A percentile compares a stretch with the other conserved stretches of the same genome.
Evolutionary conservation across 192 early-diverging fungal genomes (phyloP).

Genomic region (Gryganskiella cystojenkinii): DNA sequence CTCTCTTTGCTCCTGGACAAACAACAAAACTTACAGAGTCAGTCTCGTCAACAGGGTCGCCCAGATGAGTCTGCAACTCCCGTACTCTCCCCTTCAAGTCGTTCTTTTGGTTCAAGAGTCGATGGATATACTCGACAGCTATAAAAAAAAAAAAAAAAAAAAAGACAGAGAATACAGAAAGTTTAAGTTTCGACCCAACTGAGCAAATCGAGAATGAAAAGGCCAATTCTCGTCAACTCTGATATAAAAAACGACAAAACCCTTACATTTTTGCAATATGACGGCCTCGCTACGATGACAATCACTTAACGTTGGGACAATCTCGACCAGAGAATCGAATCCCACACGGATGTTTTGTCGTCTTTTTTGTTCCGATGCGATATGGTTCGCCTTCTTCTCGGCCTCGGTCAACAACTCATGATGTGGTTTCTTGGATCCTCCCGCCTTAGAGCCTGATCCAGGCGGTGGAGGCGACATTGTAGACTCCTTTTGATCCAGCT

Average conservation of each 20-base stretch:
- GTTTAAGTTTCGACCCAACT: neutral
- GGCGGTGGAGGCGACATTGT: slow-evolving; percentile 1
- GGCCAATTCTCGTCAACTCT: neutral
- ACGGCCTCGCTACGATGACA: slow-evolving; percentile 84
- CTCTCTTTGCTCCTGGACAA: too few relatives aligned
- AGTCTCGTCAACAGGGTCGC: slow-evolving; percentile 44
- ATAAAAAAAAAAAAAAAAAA: slow-evolving; percentile 8
- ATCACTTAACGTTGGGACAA: slow-evolving; percentile 83
- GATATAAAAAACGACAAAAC: neutral
- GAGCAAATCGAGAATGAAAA: neutral
- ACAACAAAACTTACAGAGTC: slow-evolving; percentile 22
- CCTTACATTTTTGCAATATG: slow-evolving; percentile 80
- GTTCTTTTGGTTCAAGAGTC: slow-evolving; percentile 68
- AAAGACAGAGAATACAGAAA: neutral
- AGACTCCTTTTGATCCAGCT: slow-evolving; percentile 2
- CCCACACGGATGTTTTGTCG: slow-evolving; percentile 89
- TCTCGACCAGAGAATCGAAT: slow-evolving; percentile 87
- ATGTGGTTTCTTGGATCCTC: slow-evolving; percentile 46
- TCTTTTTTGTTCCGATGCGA: slow-evolving; percentile 92
- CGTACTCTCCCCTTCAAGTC: slow-evolving; percentile 61
- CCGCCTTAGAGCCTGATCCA: too few relatives aligned
- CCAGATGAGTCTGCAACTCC: slow-evolving; percentile 55
- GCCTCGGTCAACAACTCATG: slow-evolving; percentile 83
- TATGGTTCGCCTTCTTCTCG: slow-evolving; percentile 92
- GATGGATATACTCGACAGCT: slow-evolving; percentile 81